These are phyloP conservation scores for Neurospora hispaniola DNA, from an alignment of 495 filamentous ascomycete species.

Conservation along the genomic window DNA sequence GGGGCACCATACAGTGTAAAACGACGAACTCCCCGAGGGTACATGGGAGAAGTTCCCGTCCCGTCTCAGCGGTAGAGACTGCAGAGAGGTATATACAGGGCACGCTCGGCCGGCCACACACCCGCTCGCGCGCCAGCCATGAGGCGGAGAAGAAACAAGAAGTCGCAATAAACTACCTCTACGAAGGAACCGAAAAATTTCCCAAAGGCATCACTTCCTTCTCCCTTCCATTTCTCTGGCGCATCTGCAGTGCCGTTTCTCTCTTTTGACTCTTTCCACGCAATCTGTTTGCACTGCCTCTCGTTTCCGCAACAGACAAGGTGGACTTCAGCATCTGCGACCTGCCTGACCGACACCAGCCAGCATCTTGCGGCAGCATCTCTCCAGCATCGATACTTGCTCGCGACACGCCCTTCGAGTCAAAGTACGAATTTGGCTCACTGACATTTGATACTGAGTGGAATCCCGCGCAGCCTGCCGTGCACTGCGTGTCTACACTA, in stretches of 20 bases:
- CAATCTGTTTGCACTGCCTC: constrained; percentile 1
- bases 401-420: background rate
- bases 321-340: background rate
- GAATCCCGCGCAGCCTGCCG: background rate
- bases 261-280: constrained; percentile 1
- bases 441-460: background rate
- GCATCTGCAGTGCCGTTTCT: constrained; percentile 7
- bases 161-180: background rate
- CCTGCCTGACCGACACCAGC: background rate
- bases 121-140: background rate
- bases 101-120: constrained; percentile 5
- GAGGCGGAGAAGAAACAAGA: background rate
- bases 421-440: background rate
- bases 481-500: background rate
- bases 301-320: background rate
- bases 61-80: background rate
- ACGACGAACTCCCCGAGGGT: background rate
- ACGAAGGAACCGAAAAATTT: background rate
- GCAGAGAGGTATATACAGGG: constrained; percentile 14
- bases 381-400: constrained; percentile 4
- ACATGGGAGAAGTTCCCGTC: background rate
- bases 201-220: background rate
- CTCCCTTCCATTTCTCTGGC: constrained; percentile 3
- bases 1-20: background rate
- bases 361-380: background rate